Evolutionary conservation across 805 yeast species (phyloP), one percentile per base, ranked within the genome.

Genomic region (Clavispora asparagi): DNA sequence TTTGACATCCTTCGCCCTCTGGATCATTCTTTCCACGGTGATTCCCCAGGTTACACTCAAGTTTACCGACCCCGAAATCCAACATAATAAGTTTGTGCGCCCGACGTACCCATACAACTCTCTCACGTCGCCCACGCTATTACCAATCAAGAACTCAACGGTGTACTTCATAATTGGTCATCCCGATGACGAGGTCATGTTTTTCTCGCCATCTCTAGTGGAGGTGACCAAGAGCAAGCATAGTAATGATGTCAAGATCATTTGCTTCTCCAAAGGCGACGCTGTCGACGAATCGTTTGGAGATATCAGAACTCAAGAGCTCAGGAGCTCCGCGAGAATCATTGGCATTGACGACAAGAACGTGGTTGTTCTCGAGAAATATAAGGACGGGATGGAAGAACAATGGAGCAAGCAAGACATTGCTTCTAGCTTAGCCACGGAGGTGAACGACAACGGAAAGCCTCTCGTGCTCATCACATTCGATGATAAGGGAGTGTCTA

Each of bases 111-210:
- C 74, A 9, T 65, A 68, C 50, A 59, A 59, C 39, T 65, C 73
- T n/a, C 56, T 70, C 32, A 64, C 70, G 3, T 56, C 62, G 9
- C 70, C 70, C 7, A 56, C 67, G 19, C 62, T 67, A 7, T 50
- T 59, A 32, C 64, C 63, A 12, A 63, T 71, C 17, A 61, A 56
- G 13, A 61, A 70, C 48, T 58, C 64, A 35, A 58, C 66, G 2
- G 68, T 80, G 1, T 76, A 72, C 53, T 68, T 83, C 40, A 67
- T 92, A 11, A 83, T 90, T 36, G 97, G 96, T 0, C 99, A 94
- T 64, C 99, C 99, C 0, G 99, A 94, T 64, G 99, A 94, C 63
- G 99, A 94, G 65, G 91, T 89, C 43, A 94, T 94, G 99, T 94
- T 94, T 65, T 94, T 94, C 58, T 81, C 89, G 1, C 99, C 99